phyloP scores from a whole-genome alignment of 352 stramenopile species.

The Phytopythium kandeliae region DNA sequence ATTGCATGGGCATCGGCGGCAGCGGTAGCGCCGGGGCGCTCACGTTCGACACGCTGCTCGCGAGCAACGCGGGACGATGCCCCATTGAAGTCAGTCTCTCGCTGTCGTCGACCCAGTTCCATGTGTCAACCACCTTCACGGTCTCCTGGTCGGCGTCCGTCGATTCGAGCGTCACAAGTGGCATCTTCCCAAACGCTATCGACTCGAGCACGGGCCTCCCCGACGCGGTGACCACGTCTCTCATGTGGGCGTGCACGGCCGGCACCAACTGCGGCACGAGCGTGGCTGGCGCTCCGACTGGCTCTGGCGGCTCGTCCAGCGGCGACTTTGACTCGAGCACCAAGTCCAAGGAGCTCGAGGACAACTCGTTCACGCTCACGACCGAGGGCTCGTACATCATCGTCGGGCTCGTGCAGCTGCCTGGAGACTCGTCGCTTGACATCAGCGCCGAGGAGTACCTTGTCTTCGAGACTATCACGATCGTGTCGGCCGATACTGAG shows the following conservation, averaged over 20 bases:
- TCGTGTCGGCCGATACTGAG: conserved; percentile 37
- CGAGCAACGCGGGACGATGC: conserved; percentile 47
- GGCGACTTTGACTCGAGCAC: conserved; percentile 33
- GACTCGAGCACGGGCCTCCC: conserved; percentile 32
- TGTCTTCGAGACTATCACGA: conserved; percentile 57
- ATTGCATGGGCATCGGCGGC: conserved; percentile 54
- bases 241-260: conserved; percentile 50
- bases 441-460: conserved; percentile 59
- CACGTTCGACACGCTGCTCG: conserved; percentile 36
- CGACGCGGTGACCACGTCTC: conserved; percentile 25
- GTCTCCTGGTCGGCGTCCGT: conserved; percentile 49
- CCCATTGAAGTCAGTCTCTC: conserved; percentile 44
- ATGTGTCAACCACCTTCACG: conserved; percentile 39
- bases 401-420: conserved; percentile 55
- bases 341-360: conserved; percentile 38
- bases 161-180: conserved; percentile 21
- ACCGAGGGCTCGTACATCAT: conserved; percentile 58
- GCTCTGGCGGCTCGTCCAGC: conserved; percentile 19
- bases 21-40: conserved; percentile 19
- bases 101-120: conserved; percentile 29
- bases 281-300: conserved; percentile 30
- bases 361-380: conserved; percentile 41
- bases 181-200: conserved; percentile 64
- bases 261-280: conserved; percentile 61
- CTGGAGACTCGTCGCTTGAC: conserved; percentile 37